phyloP scores from a whole-genome alignment of 495 filamentous ascomycete genomes.

The Trichoderma asperelloides region DNA sequence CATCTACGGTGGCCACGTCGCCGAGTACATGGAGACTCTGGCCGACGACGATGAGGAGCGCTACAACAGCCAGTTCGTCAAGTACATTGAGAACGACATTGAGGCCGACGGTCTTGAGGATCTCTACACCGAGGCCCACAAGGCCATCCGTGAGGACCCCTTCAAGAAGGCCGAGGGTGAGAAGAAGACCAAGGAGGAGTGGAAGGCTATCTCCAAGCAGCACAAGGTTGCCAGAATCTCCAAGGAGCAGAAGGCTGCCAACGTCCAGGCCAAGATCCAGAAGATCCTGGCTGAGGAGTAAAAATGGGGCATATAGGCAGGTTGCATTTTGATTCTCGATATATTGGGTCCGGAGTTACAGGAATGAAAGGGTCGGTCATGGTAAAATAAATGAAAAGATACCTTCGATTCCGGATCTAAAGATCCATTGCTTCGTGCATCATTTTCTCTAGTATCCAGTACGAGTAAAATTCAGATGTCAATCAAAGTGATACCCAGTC shows the following conservation, averaged over 20 bases:
- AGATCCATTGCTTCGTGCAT: conserved; percentile 1
- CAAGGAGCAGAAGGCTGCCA: conserved; percentile 66
- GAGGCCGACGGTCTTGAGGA: conserved; percentile 98
- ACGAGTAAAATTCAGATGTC: not conserved
- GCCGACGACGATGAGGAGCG: conserved; percentile 99
- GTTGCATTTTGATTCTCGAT: conserved; percentile 3
- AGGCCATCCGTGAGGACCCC: conserved; percentile 94
- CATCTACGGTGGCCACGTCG: conserved; percentile 96
- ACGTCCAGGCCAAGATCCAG: conserved; percentile 83
- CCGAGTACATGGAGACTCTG: conserved; percentile 99
- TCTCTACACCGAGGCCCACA: conserved; percentile 88
- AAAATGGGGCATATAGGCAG: conserved; percentile 9
- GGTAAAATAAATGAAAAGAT: conserved; percentile 6
- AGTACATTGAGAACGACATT: conserved; percentile 93
- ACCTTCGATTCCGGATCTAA: conserved; percentile 4
- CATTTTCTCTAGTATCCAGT: not conserved
- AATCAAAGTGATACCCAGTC: not conserved
- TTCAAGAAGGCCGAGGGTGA: conserved; percentile 86
- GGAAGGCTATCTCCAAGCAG: conserved; percentile 93
- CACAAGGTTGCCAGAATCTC: conserved; percentile 66
- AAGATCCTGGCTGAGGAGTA: conserved; percentile 46
- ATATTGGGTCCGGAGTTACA: conserved; percentile 7
- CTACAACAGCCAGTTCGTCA: conserved; percentile 93
- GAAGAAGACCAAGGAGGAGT: conserved; percentile 93
- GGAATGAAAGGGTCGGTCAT: conserved; percentile 8